Conservation (phyloP, 2,329 filamentous ascomycete genomes). For the Didymella arachidicola region DNA sequence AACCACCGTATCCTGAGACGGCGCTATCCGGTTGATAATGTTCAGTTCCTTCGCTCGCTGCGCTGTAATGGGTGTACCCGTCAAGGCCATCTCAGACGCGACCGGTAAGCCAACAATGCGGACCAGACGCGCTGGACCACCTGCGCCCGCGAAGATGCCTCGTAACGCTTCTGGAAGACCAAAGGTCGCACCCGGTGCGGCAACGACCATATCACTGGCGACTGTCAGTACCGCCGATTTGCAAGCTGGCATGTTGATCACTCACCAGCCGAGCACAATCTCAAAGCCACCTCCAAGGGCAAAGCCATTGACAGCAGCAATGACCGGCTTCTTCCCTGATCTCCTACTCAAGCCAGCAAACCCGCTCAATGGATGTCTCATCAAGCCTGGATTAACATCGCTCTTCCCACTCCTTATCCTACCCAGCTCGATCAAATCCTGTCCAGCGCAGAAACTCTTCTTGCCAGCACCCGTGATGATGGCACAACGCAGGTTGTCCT, state of each 20-base stretch:
- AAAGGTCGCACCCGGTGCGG: constrained; percentile 60
- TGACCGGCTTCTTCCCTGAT: constrained; percentile 66
- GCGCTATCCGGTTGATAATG: constrained; percentile 53
- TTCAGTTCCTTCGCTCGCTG: constrained; percentile 55
- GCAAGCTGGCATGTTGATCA: not conserved
- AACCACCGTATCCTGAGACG: constrained; percentile 46
- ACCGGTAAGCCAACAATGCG: constrained; percentile 59
- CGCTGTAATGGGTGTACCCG: constrained; percentile 56
- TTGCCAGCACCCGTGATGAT: constrained; percentile 60
- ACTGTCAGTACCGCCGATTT: constrained; percentile 14
- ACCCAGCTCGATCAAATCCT: constrained; percentile 60
- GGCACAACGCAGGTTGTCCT: constrained; percentile 58
- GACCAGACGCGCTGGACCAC: constrained; percentile 61
- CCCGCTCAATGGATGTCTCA: constrained; percentile 57
- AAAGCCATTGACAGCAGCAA: constrained; percentile 67
- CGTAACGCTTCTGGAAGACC: constrained; percentile 63
- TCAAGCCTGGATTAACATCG: constrained; percentile 34
- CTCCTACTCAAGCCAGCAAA: constrained; percentile 65
- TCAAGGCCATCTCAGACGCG: constrained; percentile 60
- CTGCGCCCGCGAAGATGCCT: constrained; percentile 63
- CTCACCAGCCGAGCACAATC: constrained; percentile 63
- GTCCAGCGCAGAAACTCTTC: constrained; percentile 63
- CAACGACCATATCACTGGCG: constrained; percentile 61
- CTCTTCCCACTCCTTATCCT: constrained; percentile 40
- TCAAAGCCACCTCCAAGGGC: constrained; percentile 67